Evolutionary conservation across 2,329 filamentous ascomycete genomes (phyloP).

Genomic region (Calonectria ilicicola): DNA sequence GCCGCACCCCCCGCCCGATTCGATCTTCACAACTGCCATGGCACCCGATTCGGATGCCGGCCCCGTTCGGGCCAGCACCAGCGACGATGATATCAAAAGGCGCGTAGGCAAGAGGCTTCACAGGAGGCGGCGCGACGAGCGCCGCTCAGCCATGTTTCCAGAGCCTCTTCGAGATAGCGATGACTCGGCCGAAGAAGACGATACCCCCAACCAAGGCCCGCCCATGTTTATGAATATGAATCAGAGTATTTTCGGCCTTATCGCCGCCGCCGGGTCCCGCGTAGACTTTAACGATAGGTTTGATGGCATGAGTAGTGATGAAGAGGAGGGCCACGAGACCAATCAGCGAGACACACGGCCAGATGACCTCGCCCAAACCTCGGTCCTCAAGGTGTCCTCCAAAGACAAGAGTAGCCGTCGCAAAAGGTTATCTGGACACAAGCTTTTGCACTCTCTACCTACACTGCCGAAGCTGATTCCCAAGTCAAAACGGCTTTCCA

Average conservation of each 20-base stretch:
- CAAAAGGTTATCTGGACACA: constrained; percentile 73
- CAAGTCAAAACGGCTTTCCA: constrained; percentile 57
- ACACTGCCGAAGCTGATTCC: constrained; percentile 64
- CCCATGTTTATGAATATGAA: constrained; percentile 81
- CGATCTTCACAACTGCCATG: constrained; percentile 31
- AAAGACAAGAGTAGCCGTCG: constrained; percentile 59
- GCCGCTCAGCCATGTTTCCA: constrained; percentile 57
- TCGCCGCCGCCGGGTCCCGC: constrained; percentile 86
- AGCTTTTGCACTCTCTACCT: constrained; percentile 74
- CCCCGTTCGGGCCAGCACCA: constrained; percentile 36
- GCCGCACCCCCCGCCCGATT: constrained; percentile 24
- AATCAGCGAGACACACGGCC: constrained; percentile 58
- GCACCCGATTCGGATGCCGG: constrained; percentile 33
- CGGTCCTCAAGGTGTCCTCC: constrained; percentile 50
- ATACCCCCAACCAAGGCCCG: constrained; percentile 56
- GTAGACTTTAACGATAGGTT: constrained; percentile 87
- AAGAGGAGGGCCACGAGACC: constrained; percentile 71
- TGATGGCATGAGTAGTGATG: constrained; percentile 83
- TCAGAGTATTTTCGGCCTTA: constrained; percentile 93
- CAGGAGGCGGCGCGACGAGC: constrained; percentile 56
- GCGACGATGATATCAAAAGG: constrained; percentile 51
- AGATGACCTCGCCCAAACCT: constrained; percentile 55
- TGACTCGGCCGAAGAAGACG: constrained; percentile 62
- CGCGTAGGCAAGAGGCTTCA: constrained; percentile 58
- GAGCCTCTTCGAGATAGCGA: constrained; percentile 65